phyloP scores from a whole-genome alignment of 225 moss, liverwort and hornwort species.

The Pseudisothecium myosuroides region DNA sequence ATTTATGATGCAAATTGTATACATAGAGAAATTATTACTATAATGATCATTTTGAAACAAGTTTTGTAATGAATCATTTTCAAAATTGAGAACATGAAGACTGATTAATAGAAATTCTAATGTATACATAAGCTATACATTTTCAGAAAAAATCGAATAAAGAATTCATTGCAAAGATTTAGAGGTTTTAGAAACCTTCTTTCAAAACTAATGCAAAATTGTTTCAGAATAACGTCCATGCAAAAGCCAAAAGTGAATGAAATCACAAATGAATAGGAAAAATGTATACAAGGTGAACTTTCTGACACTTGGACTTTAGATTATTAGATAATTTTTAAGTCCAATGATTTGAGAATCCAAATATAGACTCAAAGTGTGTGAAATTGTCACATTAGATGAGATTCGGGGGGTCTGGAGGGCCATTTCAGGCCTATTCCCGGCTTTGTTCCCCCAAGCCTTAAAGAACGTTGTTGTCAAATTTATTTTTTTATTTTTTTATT shows the following conservation, averaged over 20 bases:
- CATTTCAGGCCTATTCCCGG: too few species aligned
- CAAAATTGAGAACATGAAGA: neutral
- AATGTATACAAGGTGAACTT: neutral
- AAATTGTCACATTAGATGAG: neutral
- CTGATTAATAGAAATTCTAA: neutral
- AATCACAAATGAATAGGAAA: neutral
- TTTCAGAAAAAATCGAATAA: too few species aligned
- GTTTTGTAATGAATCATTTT: neutral
- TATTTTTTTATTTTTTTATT: too few species aligned
- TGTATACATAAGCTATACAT: rapidly evolving
- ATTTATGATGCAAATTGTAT: neutral
- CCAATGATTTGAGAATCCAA: neutral
- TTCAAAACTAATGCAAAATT: rapidly evolving
- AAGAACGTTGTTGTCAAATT: too few species aligned
- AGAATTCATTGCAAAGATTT: neutral
- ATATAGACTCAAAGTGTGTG: neutral
- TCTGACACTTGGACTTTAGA: neutral
- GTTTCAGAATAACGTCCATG: rapidly evolving
- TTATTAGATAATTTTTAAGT: neutral
- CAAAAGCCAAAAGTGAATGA: rapidly evolving
- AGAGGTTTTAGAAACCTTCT: rapidly evolving
- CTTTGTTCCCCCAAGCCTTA: too few species aligned
- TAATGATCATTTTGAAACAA: neutral
- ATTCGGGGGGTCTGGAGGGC: too few species aligned
- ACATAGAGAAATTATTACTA: neutral